Conservation (phyloP, 2,329 filamentous ascomycete genomes). For the Xylariaceae sp. region DNA sequence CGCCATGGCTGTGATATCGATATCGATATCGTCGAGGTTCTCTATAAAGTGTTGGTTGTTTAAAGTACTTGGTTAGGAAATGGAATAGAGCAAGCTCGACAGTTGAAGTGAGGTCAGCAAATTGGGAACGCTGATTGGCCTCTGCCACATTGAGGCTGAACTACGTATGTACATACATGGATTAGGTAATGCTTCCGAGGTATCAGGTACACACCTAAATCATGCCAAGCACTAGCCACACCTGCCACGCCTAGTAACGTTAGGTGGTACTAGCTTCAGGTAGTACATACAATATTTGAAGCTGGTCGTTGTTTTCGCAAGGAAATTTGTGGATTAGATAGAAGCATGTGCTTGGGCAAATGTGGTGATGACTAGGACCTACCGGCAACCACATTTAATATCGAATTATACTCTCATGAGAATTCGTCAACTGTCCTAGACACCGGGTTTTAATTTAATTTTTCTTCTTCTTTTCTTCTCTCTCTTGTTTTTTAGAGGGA, state of each 20-base stretch:
- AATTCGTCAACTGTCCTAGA: not conserved
- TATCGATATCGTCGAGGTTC: constrained; percentile 27
- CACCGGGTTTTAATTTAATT: no score
- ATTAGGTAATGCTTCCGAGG: no score
- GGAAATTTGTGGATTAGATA: constrained; percentile 10
- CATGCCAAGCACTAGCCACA: not conserved
- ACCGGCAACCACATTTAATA: not conserved
- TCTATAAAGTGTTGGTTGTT: constrained; percentile 18
- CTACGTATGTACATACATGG: not conserved
- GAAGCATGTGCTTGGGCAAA: not conserved
- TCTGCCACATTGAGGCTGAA: constrained; percentile 29
- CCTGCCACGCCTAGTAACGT: not conserved
- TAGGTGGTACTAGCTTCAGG: constrained; percentile 13
- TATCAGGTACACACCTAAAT: no score
- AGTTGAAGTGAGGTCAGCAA: constrained; percentile 31
- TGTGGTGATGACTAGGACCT: not conserved
- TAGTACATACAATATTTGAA: constrained; percentile 15
- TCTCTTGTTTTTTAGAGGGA: constrained; percentile 19
- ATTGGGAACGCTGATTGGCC: constrained; percentile 40
- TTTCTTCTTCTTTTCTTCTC: no score
- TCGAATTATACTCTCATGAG: not conserved
- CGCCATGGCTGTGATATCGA: constrained; percentile 55
- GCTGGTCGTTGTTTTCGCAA: constrained; percentile 17
- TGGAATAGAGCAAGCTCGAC: constrained; percentile 32
- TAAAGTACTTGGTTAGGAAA: constrained; percentile 30